phyloP scores from a whole-genome alignment of 2,329 filamentous ascomycete species.

The Colletotrichum spaethianum region DNA sequence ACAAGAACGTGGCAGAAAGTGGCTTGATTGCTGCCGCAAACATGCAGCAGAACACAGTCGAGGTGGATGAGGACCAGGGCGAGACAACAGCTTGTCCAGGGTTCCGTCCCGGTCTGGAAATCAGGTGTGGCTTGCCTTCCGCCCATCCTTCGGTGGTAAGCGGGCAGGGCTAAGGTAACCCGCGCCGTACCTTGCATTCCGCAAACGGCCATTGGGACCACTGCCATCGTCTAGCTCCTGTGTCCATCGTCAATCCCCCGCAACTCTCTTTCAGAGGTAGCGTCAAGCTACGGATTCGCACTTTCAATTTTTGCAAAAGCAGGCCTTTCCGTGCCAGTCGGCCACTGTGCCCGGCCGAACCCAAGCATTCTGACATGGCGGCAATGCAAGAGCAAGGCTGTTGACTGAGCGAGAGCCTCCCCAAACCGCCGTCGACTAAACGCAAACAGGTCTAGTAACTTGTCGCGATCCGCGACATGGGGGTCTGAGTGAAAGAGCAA shows the following conservation, averaged over 20 bases:
- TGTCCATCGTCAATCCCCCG: conserved; percentile 7
- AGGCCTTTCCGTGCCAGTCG: background rate
- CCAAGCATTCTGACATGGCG: conserved; percentile 22
- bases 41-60: conserved; percentile 9
- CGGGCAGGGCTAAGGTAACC: conserved; percentile 18
- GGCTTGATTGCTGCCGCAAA: conserved; percentile 28
- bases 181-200: conserved; percentile 38
- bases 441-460: conserved; percentile 34
- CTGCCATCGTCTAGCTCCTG: conserved; percentile 4
- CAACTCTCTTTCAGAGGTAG: conserved; percentile 18
- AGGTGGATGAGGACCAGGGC: background rate
- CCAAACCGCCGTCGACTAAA: conserved; percentile 20
- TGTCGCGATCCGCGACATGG: conserved; percentile 31
- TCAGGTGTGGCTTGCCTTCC: conserved; percentile 39
- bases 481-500: conserved; percentile 19
- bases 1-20: conserved; percentile 25
- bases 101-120: conserved; percentile 18
- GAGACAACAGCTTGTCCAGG: conserved; percentile 9
- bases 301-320: conserved; percentile 4
- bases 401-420: background rate
- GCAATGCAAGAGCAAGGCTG: background rate
- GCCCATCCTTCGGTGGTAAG: conserved; percentile 28
- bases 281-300: conserved; percentile 29
- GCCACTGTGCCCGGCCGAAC: background rate
- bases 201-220: conserved; percentile 31